Evolutionary conservation across 306 rosid genomes (phyloP).

Genomic region (Medicago ruthenica): DNA sequence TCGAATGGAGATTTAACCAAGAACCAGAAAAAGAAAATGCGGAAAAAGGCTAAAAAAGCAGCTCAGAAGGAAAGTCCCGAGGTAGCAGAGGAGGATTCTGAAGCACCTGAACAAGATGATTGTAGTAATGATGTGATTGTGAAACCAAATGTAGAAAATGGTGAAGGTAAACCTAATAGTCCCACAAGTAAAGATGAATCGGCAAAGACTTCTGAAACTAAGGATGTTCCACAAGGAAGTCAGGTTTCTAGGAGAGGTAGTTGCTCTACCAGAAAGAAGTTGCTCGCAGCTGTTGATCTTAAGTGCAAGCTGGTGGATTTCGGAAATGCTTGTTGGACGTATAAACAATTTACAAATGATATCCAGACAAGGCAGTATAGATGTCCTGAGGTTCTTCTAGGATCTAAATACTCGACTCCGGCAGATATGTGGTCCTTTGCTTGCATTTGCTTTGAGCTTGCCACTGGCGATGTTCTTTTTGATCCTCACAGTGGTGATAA

Average conservation of each 20-base stretch:
- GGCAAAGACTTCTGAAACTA: slow-evolving; percentile 53
- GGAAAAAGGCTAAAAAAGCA: slow-evolving; percentile 82
- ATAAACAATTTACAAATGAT: slow-evolving; percentile 94
- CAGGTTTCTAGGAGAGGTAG: slow-evolving; percentile 61
- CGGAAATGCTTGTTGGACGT: slow-evolving; percentile 99
- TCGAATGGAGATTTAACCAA: slow-evolving; percentile 71
- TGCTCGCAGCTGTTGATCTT: slow-evolving; percentile 71
- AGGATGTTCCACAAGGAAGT: slow-evolving; percentile 54
- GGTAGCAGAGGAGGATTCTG: slow-evolving; percentile 65
- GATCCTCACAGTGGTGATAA: slow-evolving; percentile 98
- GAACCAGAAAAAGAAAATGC: slow-evolving; percentile 84
- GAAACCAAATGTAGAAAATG: slow-evolving; percentile 48
- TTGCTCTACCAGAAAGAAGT: slow-evolving; percentile 66
- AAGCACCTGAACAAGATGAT: slow-evolving; percentile 50
- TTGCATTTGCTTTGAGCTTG: slow-evolving; percentile 96
- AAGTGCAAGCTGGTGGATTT: slow-evolving; percentile 96
- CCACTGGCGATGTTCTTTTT: slow-evolving; percentile 94
- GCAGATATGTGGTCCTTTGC: slow-evolving; percentile 99
- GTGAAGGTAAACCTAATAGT: slow-evolving; percentile 54
- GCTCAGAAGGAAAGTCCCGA: slow-evolving; percentile 66
- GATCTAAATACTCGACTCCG: slow-evolving; percentile 90
- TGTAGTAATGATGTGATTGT: slow-evolving; percentile 57
- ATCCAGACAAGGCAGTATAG: slow-evolving; percentile 98
- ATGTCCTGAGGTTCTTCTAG: slow-evolving; percentile 97
- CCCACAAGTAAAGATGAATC: slow-evolving; percentile 50